Conservation (phyloP, 2,329 filamentous ascomycete genomes). For the Colletotrichum sublineola region DNA sequence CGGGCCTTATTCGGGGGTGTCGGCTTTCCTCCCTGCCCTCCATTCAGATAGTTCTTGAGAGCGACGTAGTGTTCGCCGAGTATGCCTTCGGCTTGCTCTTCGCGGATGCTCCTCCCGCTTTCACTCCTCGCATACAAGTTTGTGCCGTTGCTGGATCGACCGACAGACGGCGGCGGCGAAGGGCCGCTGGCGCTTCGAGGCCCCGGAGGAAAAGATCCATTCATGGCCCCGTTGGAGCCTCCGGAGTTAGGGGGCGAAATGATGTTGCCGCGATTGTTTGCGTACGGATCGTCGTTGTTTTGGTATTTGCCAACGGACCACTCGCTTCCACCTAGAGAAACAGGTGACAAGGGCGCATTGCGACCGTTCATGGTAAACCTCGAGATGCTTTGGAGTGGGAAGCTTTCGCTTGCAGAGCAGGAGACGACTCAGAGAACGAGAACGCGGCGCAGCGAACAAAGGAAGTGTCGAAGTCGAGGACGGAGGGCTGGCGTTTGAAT, state of each 20-base stretch:
- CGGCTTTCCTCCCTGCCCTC: conserved; percentile 81
- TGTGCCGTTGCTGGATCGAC: conserved; percentile 85
- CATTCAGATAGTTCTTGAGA: conserved; percentile 81
- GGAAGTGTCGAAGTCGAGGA: conserved; percentile 23
- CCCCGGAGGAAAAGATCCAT: conserved; percentile 67
- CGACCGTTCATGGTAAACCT: conserved; percentile 74
- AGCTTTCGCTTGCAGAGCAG: conserved; percentile 40
- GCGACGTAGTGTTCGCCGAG: conserved; percentile 86
- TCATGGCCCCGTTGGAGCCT: conserved; percentile 70
- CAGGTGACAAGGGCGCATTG: conserved; percentile 83
- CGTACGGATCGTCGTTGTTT: conserved; percentile 64
- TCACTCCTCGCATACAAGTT: conserved; percentile 76
- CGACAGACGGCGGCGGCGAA: conserved; percentile 90
- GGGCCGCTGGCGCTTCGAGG: conserved; percentile 73
- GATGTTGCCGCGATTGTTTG: conserved; percentile 69
- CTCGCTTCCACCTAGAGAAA: conserved; percentile 86
- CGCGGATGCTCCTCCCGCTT: conserved; percentile 70
- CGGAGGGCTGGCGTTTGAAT: conserved; percentile 13
- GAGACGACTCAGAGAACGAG: conserved; percentile 43
- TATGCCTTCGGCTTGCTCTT: conserved; percentile 73
- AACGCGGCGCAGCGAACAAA: conserved; percentile 35
- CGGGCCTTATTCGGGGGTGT: conserved; percentile 88
- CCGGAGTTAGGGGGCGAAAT: conserved; percentile 79
- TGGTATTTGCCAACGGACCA: conserved; percentile 82
- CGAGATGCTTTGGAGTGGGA: conserved; percentile 15